Conservation (phyloP, 1,284 basidiomycete genomes). For the Leccinum holopus region DNA sequence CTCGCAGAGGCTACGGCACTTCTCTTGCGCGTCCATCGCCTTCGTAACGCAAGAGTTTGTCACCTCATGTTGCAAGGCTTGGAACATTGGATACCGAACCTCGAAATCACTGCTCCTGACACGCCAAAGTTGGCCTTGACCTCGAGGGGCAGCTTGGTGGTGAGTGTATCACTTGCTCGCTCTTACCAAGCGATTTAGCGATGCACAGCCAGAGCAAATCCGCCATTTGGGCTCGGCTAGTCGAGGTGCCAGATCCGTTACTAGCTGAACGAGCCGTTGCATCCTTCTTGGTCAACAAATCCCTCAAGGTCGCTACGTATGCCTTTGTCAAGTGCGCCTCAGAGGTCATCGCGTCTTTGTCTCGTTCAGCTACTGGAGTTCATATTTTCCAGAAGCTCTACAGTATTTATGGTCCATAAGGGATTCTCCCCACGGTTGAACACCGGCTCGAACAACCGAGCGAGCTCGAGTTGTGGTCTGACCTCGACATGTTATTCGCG, state of each 20-base stretch:
- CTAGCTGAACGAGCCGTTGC: constrained; percentile 77
- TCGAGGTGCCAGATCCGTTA: constrained; percentile 64
- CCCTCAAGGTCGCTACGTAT: constrained; percentile 77
- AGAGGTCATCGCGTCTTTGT: constrained; percentile 82
- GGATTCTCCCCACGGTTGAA: constrained; percentile 77
- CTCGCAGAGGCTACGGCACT: constrained; percentile 75
- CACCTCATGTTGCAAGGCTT: constrained; percentile 70
- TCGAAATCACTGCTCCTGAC: constrained; percentile 52
- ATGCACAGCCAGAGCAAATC: constrained; percentile 80
- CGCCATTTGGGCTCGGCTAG: constrained; percentile 78
- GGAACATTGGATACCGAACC: constrained; percentile 77
- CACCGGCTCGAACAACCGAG: constrained; percentile 66
- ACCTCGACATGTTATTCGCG: constrained; percentile 71
- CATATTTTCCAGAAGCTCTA: constrained; percentile 81
- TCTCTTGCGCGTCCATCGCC: constrained; percentile 67
- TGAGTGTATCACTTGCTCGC: constrained; percentile 80
- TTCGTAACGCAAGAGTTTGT: constrained; percentile 44
- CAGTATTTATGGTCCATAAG: constrained; percentile 78
- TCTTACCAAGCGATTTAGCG: constrained; percentile 77
- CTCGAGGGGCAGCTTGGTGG: constrained; percentile 57
- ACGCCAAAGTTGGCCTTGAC: constrained; percentile 41
- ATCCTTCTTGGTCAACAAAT: constrained; percentile 86
- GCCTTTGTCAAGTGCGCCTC: constrained; percentile 80
- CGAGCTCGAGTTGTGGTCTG: constrained; percentile 73
- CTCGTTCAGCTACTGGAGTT: constrained; percentile 73